Evolutionary conservation across 2,329 filamentous ascomycete genomes (phyloP).

Genomic region (Trichoderma sp.): DNA sequence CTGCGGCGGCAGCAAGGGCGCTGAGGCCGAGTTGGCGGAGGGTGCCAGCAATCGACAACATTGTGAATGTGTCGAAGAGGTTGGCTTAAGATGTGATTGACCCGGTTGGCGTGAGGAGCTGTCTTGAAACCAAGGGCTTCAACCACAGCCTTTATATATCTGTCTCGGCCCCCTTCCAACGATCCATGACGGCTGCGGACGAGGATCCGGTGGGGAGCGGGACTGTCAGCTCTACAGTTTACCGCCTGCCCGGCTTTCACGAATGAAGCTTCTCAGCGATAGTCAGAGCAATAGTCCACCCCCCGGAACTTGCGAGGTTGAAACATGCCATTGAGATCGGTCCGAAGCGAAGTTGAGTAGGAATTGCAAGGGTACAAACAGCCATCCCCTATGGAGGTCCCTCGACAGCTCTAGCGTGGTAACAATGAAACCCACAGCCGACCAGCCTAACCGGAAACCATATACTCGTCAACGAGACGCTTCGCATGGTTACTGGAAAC

Average conservation of each 20-base stretch:
- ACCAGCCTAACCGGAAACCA: background rate
- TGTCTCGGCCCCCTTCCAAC: background rate
- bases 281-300: background rate
- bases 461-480: background rate
- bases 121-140: background rate
- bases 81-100: background rate
- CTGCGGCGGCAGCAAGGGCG: conserved; percentile 21
- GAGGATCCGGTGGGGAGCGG: background rate
- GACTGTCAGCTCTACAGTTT: background rate
- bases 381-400: background rate
- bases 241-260: background rate
- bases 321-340: conserved; percentile 16
- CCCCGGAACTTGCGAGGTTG: background rate
- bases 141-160: background rate
- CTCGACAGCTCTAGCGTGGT: background rate
- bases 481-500: background rate
- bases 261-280: background rate
- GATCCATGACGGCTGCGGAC: background rate
- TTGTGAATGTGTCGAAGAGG: conserved; percentile 1
- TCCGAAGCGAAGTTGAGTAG: conserved; percentile 11
- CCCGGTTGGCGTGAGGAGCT: background rate
- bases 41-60: conserved; percentile 18
- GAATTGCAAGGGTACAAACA: background rate
- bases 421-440: background rate
- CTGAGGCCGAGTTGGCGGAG: conserved; percentile 22